phyloP scores from a whole-genome alignment of 495 filamentous ascomycete genomes.

The Aspergillus homomorphus region DNA sequence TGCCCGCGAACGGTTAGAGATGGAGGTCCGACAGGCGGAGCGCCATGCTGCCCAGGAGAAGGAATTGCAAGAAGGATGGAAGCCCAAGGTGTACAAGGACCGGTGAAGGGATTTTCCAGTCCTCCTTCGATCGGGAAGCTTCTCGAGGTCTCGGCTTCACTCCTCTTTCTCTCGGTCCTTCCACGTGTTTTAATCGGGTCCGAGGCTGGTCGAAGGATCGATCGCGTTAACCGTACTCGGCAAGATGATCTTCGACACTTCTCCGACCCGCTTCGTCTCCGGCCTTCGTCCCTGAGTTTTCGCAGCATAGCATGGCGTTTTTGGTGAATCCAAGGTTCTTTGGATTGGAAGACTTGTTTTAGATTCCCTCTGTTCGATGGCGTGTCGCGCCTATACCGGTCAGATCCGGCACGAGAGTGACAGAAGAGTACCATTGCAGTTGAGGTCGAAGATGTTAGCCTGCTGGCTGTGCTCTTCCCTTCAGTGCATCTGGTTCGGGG shows the following conservation, averaged over 20 bases:
- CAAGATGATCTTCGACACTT: background rate
- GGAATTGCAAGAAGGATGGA: slow-evolving; percentile 81
- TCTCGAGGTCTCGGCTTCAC: background rate
- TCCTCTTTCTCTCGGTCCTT: background rate
- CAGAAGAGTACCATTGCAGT: slow-evolving; percentile 1
- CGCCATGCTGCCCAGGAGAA: slow-evolving; percentile 52
- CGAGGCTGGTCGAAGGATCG: slow-evolving; percentile 2
- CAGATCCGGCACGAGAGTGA: slow-evolving; percentile 10
- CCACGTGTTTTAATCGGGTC: background rate
- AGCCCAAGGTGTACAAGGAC: slow-evolving; percentile 92
- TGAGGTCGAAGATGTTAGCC: background rate
- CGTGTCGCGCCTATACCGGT: background rate
- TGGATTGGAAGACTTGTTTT: slow-evolving; percentile 23
- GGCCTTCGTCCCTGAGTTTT: slow-evolving; percentile 18
- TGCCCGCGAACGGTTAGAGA: slow-evolving; percentile 87
- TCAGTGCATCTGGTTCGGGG: background rate
- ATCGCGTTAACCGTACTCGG: background rate
- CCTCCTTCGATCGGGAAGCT: background rate
- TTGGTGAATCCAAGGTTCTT: slow-evolving; percentile 31
- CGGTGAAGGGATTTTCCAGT: slow-evolving; percentile 46
- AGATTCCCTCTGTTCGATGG: slow-evolving; percentile 22
- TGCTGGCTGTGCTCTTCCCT: background rate
- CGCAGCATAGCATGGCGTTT: slow-evolving; percentile 53
- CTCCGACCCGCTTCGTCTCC: slow-evolving; percentile 11
- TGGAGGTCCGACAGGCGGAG: slow-evolving; percentile 59